A percentile compares a stretch with the other conserved stretches of the same genome.
These are phyloP conservation scores for Escovopsis sp. DNA, from an alignment of 2,329 filamentous ascomycete species.

Conservation along the genomic window DNA sequence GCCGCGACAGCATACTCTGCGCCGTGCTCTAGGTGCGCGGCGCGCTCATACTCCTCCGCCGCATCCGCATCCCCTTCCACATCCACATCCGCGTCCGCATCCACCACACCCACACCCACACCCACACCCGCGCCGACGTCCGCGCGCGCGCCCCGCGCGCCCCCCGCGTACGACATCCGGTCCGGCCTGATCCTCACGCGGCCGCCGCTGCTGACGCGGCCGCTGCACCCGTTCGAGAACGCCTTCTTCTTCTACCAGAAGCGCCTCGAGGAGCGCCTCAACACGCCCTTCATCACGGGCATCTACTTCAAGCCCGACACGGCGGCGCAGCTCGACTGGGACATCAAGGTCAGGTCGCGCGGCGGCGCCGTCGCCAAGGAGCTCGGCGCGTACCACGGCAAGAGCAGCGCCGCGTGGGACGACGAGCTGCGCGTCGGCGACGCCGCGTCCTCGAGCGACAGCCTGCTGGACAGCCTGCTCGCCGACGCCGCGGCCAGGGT, in stretches of 20 bases:
- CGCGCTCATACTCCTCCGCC: constrained; percentile 23
- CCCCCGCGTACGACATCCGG: constrained; percentile 32
- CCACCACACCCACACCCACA: neutral
- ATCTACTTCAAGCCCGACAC: constrained; percentile 95
- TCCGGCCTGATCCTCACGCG: constrained; percentile 74
- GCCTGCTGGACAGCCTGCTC: constrained; percentile 53
- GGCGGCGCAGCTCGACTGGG: constrained; percentile 75
- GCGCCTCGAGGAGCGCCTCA: constrained; percentile 83
- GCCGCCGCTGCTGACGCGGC: constrained; percentile 71
- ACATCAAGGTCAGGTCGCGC: constrained; percentile 66
- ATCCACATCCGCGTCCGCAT: constrained; percentile 6
- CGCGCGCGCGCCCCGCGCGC: constrained; percentile 6
- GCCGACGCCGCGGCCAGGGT: constrained; percentile 57
- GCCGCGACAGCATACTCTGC: constrained; percentile 14
- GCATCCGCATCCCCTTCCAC: constrained; percentile 9
- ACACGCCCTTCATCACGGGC: constrained; percentile 72
- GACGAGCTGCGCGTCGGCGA: constrained; percentile 77
- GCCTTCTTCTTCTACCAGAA: constrained; percentile 96
- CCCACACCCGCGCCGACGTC: constrained; percentile 6
- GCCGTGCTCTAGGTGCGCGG: constrained; percentile 25
- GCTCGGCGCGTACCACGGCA: constrained; percentile 68
- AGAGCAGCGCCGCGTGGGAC: constrained; percentile 63
- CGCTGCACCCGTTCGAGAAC: constrained; percentile 77
- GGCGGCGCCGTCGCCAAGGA: constrained; percentile 63
- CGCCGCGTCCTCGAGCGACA: constrained; percentile 45